These are phyloP conservation scores for Cronartium quercuum DNA, from an alignment of 1,284 basidiomycete genomes.

Conservation along the genomic window DNA sequence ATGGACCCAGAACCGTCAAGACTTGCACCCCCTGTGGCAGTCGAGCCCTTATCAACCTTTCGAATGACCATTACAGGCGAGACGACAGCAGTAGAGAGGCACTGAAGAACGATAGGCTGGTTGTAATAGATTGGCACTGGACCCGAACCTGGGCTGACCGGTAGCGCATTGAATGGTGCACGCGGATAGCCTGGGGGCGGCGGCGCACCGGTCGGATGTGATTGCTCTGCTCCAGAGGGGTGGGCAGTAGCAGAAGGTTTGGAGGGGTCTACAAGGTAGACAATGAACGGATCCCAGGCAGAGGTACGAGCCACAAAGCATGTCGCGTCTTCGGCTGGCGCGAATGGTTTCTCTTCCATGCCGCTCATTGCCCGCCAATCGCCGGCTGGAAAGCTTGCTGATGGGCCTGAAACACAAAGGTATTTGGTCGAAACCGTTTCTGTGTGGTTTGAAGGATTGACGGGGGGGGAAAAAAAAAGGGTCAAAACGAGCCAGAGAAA, in stretches of 20 bases:
- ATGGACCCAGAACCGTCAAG: constrained; percentile 57
- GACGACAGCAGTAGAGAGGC: constrained; percentile 83
- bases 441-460: background rate
- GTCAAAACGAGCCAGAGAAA: background rate
- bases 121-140: constrained; percentile 79
- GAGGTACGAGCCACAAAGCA: constrained; percentile 53
- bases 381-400: constrained; percentile 79
- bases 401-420: constrained; percentile 83
- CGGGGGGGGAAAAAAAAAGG: background rate
- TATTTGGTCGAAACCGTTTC: constrained; percentile 65
- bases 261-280: constrained; percentile 70
- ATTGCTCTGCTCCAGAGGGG: constrained; percentile 55
- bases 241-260: constrained; percentile 67
- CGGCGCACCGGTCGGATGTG: constrained; percentile 52
- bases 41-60: constrained; percentile 83
- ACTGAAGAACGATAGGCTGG: constrained; percentile 88
- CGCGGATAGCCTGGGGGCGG: constrained; percentile 65
- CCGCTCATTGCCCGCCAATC: constrained; percentile 77
- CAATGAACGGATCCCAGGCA: constrained; percentile 76
- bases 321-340: constrained; percentile 39
- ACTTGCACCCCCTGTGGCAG: constrained; percentile 73
- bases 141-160: constrained; percentile 65
- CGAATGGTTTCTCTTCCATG: constrained; percentile 60
- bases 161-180: constrained; percentile 78
- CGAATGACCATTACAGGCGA: constrained; percentile 88